A percentile compares a stretch with the other conserved stretches of the same genome.
Evolutionary conservation across 306 rosid genomes (phyloP).

Genomic region (Cercis canadensis): DNA sequence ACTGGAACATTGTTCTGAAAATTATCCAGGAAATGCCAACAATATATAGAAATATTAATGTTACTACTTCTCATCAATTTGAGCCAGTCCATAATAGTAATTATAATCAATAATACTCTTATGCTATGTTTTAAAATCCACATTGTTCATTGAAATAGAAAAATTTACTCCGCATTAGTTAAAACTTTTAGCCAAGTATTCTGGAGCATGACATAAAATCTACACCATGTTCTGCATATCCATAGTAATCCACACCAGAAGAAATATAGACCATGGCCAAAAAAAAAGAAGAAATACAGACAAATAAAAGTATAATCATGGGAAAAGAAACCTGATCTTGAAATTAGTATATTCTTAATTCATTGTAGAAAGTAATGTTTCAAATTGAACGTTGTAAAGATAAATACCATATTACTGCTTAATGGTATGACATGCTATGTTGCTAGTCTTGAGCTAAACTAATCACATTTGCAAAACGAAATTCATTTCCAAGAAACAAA

Average conservation of each 20-base stretch:
- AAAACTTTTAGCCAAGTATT: too few relatives aligned
- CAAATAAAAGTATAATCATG: neutral
- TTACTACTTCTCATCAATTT: neutral
- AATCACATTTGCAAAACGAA: neutral
- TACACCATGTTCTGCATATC: neutral
- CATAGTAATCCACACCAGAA: neutral
- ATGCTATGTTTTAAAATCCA: too few relatives aligned
- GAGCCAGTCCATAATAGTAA: neutral
- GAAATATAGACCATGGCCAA: too few relatives aligned
- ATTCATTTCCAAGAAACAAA: neutral
- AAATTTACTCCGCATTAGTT: too few relatives aligned
- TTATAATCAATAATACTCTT: too few relatives aligned
- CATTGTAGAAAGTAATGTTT: too few relatives aligned
- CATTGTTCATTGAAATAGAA: too few relatives aligned
- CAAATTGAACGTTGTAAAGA: neutral
- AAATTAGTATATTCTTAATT: too few relatives aligned
- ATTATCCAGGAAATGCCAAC: slow-evolving; percentile 22
- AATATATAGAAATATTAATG: neutral
- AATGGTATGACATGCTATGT: neutral
- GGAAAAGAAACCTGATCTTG: too few relatives aligned
- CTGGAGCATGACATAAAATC: neutral
- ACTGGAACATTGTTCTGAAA: slow-evolving; percentile 90
- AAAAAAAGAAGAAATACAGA: neutral
- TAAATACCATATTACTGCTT: neutral
- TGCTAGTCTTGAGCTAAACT: neutral